phyloP scores from a whole-genome alignment of 2,329 filamentous ascomycete species.

The Claviceps pusilla region DNA sequence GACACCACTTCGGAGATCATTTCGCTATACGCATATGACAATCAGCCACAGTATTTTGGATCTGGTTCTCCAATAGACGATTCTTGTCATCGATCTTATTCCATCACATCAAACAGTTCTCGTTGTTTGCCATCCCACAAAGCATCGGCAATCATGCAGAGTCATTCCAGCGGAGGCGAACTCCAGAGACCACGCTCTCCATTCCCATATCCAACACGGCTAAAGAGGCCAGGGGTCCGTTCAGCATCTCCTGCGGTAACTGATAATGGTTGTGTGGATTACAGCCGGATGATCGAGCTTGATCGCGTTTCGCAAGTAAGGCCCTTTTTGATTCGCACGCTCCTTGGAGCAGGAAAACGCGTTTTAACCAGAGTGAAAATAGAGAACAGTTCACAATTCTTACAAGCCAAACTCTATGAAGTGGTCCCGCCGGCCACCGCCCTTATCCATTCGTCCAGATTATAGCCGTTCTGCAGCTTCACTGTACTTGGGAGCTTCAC shows the following conservation, averaged over 20 bases:
- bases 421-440: slow-evolving; percentile 21
- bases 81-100: slow-evolving; percentile 36
- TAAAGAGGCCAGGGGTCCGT: slow-evolving; percentile 37
- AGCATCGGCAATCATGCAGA: slow-evolving; percentile 33
- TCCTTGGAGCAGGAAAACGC: not conserved
- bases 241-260: slow-evolving; percentile 34
- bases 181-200: slow-evolving; percentile 42
- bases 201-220: slow-evolving; percentile 41
- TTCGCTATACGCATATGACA: slow-evolving; percentile 40
- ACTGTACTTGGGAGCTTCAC: slow-evolving; percentile 18
- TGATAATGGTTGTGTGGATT: slow-evolving; percentile 32
- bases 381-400: slow-evolving; percentile 31
- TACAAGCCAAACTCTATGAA: slow-evolving; percentile 24
- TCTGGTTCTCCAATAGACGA: slow-evolving; percentile 30
- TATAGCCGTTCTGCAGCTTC: slow-evolving; percentile 27
- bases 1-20: slow-evolving; percentile 40
- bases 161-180: slow-evolving; percentile 25
- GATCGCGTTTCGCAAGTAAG: slow-evolving; percentile 32
- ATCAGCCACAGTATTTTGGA: slow-evolving; percentile 28
- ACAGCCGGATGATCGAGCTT: slow-evolving; percentile 35
- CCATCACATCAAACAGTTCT: slow-evolving; percentile 37
- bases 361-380: slow-evolving; percentile 5
- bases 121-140: slow-evolving; percentile 30
- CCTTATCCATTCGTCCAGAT: slow-evolving; percentile 25
- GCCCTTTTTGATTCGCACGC: not conserved